These are phyloP conservation scores for Boeremia lycopersici DNA, from an alignment of 2,329 filamentous ascomycete species.

Conservation along the genomic window DNA sequence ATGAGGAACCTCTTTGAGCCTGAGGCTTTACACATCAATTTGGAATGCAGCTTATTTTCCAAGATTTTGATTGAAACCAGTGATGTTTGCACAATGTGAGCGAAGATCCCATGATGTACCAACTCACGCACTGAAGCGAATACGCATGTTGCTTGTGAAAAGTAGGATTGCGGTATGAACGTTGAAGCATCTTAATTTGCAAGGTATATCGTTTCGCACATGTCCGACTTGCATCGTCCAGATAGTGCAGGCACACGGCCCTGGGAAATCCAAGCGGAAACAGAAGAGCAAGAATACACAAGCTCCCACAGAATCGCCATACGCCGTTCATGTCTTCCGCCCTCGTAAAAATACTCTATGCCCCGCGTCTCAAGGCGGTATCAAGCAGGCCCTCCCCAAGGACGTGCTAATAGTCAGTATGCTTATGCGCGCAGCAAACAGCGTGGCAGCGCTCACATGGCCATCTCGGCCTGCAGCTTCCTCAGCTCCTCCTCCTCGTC, in stretches of 20 bases:
- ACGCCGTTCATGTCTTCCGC: slow-evolving; percentile 20
- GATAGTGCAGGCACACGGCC: not conserved
- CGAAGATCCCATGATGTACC: too few relatives aligned
- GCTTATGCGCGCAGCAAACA: not conserved
- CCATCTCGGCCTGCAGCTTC: slow-evolving; percentile 96
- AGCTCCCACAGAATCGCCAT: slow-evolving; percentile 25
- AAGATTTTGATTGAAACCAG: too few relatives aligned
- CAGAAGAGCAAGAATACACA: slow-evolving; percentile 9
- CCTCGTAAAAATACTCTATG: not conserved
- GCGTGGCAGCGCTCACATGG: slow-evolving; percentile 65
- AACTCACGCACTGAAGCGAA: not conserved
- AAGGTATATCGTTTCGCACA: slow-evolving; percentile 22
- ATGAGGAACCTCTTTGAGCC: not conserved
- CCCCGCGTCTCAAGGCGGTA: not conserved
- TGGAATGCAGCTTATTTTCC: not conserved
- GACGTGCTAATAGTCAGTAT: not conserved
- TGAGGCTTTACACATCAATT: not conserved
- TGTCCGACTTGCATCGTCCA: not conserved
- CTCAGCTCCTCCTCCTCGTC: slow-evolving; percentile 95
- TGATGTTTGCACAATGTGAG: not conserved
- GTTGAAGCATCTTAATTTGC: slow-evolving; percentile 18
- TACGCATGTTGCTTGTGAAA: not conserved
- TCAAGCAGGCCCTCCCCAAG: not conserved
- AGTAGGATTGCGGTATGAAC: not conserved
- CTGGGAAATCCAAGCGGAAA: slow-evolving; percentile 12